A percentile compares a stretch with the other conserved stretches of the same genome.
These are phyloP conservation scores for Podospora pseudoanserina DNA, from an alignment of 495 filamentous ascomycete genomes.

Conservation along the genomic window DNA sequence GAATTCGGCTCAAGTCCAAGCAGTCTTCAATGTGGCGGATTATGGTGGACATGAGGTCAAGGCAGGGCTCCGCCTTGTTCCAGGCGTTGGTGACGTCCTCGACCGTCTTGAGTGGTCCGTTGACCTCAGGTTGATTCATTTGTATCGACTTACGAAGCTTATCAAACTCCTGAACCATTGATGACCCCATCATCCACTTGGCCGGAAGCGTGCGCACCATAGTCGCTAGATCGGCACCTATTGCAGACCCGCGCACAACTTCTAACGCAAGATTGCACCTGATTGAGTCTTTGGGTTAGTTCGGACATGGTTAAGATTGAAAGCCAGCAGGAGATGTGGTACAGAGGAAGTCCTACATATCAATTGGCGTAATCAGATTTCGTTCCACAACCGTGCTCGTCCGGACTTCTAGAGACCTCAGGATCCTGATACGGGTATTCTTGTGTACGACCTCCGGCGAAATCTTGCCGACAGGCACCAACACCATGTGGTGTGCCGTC, in stretches of 20 bases:
- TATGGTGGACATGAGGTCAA: background rate
- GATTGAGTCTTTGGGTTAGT: background rate
- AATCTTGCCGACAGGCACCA: background rate
- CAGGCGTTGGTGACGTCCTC: background rate
- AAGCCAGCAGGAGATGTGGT: background rate
- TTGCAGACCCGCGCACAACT: background rate
- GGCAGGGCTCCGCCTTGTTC: background rate
- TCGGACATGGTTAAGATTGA: too few species aligned
- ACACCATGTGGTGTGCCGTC: background rate
- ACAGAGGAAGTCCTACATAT: background rate
- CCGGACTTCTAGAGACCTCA: background rate
- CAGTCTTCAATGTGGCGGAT: constrained; percentile 1
- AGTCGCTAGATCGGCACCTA: background rate
- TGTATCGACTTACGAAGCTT: background rate
- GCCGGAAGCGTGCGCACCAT: background rate
- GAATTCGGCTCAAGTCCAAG: background rate
- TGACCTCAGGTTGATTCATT: background rate
- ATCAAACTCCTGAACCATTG: background rate
- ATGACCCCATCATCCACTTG: background rate
- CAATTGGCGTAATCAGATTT: background rate
- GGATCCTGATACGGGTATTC: background rate
- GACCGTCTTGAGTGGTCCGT: background rate
- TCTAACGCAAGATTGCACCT: background rate
- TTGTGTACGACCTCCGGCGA: background rate
- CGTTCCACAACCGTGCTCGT: background rate